A percentile compares a stretch with the other conserved stretches of the same genome.
These are phyloP conservation scores for Leccinum obscurum DNA, from an alignment of 768 basidiomycete species.

Conservation along the genomic window DNA sequence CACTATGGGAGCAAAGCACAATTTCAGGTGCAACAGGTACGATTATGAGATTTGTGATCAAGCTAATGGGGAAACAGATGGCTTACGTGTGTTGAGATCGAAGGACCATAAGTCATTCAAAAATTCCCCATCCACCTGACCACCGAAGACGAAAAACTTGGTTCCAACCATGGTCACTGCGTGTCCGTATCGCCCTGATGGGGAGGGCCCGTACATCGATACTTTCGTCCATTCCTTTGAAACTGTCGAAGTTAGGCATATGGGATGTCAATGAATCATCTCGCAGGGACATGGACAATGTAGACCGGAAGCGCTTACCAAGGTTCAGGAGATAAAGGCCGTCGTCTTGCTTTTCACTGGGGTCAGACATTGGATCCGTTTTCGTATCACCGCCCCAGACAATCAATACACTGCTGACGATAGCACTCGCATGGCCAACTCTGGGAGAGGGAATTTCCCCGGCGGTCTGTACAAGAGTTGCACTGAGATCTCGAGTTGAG, in stretches of 20 bases:
- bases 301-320: constrained; percentile 51
- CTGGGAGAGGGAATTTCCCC: constrained; percentile 87
- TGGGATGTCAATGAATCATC: constrained; percentile 5
- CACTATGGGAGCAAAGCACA: constrained; percentile 46
- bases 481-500: constrained; percentile 73
- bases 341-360: constrained; percentile 83
- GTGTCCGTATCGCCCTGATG: constrained; percentile 93
- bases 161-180: constrained; percentile 91
- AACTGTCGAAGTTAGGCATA: constrained; percentile 44
- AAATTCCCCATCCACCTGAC: constrained; percentile 93
- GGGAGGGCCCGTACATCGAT: constrained; percentile 70
- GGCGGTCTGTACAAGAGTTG: constrained; percentile 79
- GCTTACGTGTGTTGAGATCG: constrained; percentile 90
- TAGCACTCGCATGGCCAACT: constrained; percentile 96
- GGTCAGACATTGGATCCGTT: constrained; percentile 59
- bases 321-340: constrained; percentile 92
- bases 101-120: constrained; percentile 96
- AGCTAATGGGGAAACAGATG: not conserved
- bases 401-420: constrained; percentile 93
- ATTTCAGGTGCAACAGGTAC: constrained; percentile 2
- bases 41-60: constrained; percentile 3
- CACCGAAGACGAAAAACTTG: constrained; percentile 94
- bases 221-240: constrained; percentile 96
- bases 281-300: not conserved
- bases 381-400: constrained; percentile 99